Conservation (phyloP, 441 rosid species). For the Metrosideros polymorpha region DNA sequence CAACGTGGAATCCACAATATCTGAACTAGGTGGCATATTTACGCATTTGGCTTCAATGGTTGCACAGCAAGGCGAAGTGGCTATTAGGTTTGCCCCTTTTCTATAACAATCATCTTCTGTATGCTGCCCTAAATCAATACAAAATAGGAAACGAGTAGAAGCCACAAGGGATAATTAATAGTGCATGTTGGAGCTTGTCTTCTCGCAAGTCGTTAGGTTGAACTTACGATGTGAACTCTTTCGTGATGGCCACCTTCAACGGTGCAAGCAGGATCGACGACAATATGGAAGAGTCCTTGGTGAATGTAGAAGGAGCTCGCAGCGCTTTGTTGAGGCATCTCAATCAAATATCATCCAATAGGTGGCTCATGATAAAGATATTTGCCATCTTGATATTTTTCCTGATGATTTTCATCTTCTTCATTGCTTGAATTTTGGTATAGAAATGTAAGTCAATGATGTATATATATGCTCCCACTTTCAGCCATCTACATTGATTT, state of each 20-base stretch:
- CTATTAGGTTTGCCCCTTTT: slow-evolving; percentile 50
- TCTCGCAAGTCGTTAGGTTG: neutral
- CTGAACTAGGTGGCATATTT: slow-evolving; percentile 91
- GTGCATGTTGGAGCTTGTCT: neutral
- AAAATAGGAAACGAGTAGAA: neutral
- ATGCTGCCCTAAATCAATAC: neutral
- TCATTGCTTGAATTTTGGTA: slow-evolving; percentile 41
- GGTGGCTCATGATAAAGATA: slow-evolving; percentile 90
- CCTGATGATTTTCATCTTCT: slow-evolving; percentile 49
- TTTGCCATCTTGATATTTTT: slow-evolving; percentile 61
- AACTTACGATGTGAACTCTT: neutral
- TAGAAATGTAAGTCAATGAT: neutral
- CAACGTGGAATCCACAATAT: slow-evolving; percentile 84
- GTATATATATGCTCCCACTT: neutral
- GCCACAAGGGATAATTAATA: neutral
- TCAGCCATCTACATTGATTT: neutral
- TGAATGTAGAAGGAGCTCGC: slow-evolving; percentile 79
- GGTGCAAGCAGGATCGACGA: slow-evolving; percentile 68
- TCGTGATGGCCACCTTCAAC: neutral
- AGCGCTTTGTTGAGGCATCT: slow-evolving; percentile 72
- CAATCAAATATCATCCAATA: slow-evolving; percentile 72
- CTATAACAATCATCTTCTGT: neutral
- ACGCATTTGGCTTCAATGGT: slow-evolving; percentile 96
- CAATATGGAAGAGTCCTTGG: slow-evolving; percentile 83
- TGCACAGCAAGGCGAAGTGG: slow-evolving; percentile 88